Conservation (phyloP, 1,139 yeast species). For the Magnusiomyces fungicola region DNA sequence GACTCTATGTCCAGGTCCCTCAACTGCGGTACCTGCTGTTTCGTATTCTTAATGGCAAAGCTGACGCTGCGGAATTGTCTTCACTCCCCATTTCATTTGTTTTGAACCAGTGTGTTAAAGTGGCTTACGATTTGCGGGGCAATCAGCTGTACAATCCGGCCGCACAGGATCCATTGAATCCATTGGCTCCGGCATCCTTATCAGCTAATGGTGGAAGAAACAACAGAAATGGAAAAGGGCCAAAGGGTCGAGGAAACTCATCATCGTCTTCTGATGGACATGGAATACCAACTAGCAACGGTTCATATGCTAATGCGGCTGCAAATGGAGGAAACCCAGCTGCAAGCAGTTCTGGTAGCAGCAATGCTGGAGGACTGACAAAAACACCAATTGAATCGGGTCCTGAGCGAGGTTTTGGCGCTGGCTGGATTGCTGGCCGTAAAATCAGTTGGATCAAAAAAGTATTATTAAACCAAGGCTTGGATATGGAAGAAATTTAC, state of each 20-base stretch:
- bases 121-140: slow-evolving; percentile 6
- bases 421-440: slow-evolving; percentile 4
- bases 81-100: slow-evolving; percentile 6
- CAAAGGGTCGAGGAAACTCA: neutral
- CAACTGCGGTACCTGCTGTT: slow-evolving; percentile 1
- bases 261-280: neutral
- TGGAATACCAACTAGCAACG: no score
- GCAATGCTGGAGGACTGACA: neutral
- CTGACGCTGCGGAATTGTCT: slow-evolving; percentile 2
- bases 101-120: slow-evolving; percentile 4
- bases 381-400: neutral
- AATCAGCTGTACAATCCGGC: neutral
- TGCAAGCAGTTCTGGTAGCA: neutral
- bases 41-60: slow-evolving; percentile 1
- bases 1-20: slow-evolving; percentile 5
- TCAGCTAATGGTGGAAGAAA: neutral
- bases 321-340: no score
- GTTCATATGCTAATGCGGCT: no score
- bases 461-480: slow-evolving; percentile 1
- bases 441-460: slow-evolving; percentile 3
- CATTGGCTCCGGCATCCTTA: neutral
- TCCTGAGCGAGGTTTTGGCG: neutral
- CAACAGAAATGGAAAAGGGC: neutral
- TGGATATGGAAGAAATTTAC: neutral
- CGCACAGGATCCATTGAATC: neutral